Percentiles rank a stretch among this genome's conserved stretches.
Evolutionary conservation across 805 yeast species (phyloP).

Genomic region (Nakazawaea peltata): DNA sequence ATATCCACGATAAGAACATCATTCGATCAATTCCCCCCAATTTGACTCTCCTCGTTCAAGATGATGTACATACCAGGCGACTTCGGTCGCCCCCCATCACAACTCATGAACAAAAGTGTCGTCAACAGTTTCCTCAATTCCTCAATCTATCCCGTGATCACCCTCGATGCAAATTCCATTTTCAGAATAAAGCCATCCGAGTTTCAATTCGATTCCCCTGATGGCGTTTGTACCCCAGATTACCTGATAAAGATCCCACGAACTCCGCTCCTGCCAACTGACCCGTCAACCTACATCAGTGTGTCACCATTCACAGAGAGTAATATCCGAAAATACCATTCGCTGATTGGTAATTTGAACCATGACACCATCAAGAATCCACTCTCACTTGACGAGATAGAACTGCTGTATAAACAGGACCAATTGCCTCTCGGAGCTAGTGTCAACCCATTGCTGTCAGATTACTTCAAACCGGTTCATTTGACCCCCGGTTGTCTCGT

Average conservation of each 20-base stretch:
- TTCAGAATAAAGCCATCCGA: constrained; percentile 20
- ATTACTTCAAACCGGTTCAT: constrained; percentile 43
- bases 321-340: constrained; percentile 28
- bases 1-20: too few relatives aligned
- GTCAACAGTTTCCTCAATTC: constrained; percentile 7
- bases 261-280: constrained; percentile 26
- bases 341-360: constrained; percentile 25
- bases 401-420: constrained; percentile 24
- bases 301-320: constrained; percentile 41
- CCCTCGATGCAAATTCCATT: constrained; percentile 25
- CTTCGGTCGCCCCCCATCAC: constrained; percentile 9
- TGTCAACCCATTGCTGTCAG: constrained; percentile 44
- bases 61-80: constrained; percentile 10
- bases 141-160: constrained; percentile 10
- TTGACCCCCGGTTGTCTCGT: constrained; percentile 44
- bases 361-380: constrained; percentile 34
- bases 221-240: constrained; percentile 23
- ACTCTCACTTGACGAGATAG: constrained; percentile 22
- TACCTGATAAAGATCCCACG: constrained; percentile 24
- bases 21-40: too few relatives aligned
- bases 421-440: constrained; percentile 40
- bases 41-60: neutral
- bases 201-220: constrained; percentile 23
- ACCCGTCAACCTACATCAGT: constrained; percentile 46
- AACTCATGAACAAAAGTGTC: constrained; percentile 4